These are phyloP conservation scores for Carex parvula DNA, from an alignment of 176 grass and related monocot species.

Conservation along the genomic window DNA sequence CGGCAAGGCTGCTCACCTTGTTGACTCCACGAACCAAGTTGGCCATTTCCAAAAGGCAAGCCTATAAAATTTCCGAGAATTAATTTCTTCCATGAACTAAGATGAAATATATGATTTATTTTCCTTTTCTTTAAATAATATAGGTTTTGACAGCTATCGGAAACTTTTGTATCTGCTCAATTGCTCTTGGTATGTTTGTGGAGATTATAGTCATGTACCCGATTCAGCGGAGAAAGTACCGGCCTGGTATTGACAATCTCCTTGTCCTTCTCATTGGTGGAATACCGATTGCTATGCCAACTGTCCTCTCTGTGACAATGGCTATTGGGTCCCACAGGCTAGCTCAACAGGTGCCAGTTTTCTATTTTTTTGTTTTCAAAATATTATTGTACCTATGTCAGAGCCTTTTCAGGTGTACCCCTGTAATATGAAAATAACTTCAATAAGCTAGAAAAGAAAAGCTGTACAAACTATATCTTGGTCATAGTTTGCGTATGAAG, in stretches of 20 bases:
- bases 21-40: constrained; percentile 94
- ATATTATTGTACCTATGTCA: neutral
- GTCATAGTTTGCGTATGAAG: neutral
- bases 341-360: constrained; percentile 60
- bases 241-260: constrained; percentile 87
- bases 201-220: constrained; percentile 81
- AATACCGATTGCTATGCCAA: constrained; percentile 94
- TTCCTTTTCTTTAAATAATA: neutral
- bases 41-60: constrained; percentile 91
- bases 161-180: constrained; percentile 88
- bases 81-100: constrained; percentile 6
- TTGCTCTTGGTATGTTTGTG: constrained; percentile 69
- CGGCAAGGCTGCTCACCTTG: constrained; percentile 84
- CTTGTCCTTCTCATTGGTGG: constrained; percentile 92
- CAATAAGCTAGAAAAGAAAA: neutral
- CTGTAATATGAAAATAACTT: neutral
- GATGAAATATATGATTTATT: neutral
- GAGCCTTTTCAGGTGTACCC: neutral
- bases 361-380: neutral
- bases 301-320: constrained; percentile 92
- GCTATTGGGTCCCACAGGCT: constrained; percentile 83
- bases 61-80: neutral
- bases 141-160: constrained; percentile 86
- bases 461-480: neutral
- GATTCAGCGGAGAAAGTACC: constrained; percentile 63